phyloP scores from a whole-genome alignment of 1,284 basidiomycete species.

The Cryptococcus maquisensis region DNA sequence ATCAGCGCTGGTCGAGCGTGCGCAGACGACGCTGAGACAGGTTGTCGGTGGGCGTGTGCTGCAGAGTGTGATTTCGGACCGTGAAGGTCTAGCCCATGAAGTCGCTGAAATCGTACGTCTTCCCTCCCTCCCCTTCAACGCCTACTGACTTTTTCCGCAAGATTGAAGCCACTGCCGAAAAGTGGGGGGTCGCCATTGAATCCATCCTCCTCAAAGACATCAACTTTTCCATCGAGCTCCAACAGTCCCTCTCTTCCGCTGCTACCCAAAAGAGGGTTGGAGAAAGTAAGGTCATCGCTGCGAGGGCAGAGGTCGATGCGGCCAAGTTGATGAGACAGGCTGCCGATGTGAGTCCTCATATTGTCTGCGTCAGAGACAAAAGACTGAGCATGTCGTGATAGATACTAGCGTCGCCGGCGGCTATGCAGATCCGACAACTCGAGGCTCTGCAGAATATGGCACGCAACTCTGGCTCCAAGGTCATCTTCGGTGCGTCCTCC shows the following conservation, averaged over 20 bases:
- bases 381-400: constrained; percentile 49
- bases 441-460: constrained; percentile 74
- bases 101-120: constrained; percentile 82
- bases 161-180: constrained; percentile 56
- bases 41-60: constrained; percentile 79
- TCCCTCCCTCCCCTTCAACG: not conserved
- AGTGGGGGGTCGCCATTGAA: constrained; percentile 94
- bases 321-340: constrained; percentile 82
- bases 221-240: constrained; percentile 87
- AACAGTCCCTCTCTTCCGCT: constrained; percentile 84
- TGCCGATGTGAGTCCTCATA: constrained; percentile 34
- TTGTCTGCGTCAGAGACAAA: not conserved
- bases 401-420: constrained; percentile 85
- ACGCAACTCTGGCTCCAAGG: constrained; percentile 74
- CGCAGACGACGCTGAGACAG: constrained; percentile 91
- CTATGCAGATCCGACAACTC: constrained; percentile 95
- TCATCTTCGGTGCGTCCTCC: constrained; percentile 62
- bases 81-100: constrained; percentile 92
- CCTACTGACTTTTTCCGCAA: constrained; percentile 6
- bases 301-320: constrained; percentile 89
- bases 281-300: constrained; percentile 90
- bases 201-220: constrained; percentile 73
- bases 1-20: constrained; percentile 82
- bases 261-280: constrained; percentile 88
- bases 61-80: constrained; percentile 61